These are phyloP conservation scores for Nissolia schottii DNA, from an alignment of 306 rosid genomes.

Conservation along the genomic window DNA sequence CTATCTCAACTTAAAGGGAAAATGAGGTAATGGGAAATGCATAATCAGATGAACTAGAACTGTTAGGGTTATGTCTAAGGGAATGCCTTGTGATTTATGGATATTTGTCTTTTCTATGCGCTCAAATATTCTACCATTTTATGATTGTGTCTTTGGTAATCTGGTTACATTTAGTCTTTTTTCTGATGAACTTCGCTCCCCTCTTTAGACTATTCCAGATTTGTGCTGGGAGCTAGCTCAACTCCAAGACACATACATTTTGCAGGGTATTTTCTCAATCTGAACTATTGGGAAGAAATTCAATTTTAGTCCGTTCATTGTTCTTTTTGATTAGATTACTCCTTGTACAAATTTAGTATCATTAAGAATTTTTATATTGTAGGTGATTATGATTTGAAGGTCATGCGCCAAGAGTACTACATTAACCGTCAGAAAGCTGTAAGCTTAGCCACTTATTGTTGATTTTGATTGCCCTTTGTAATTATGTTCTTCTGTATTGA, in stretches of 20 bases:
- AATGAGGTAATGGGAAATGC: background rate
- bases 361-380: slow-evolving; percentile 26
- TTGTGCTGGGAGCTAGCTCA: slow-evolving; percentile 98
- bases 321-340: background rate
- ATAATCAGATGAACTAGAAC: background rate
- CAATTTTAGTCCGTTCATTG: background rate
- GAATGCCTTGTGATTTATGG: background rate
- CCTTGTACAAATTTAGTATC: slow-evolving; percentile 8
- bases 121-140: background rate
- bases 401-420: slow-evolving; percentile 96
- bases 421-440: slow-evolving; percentile 87
- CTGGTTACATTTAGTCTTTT: background rate
- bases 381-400: slow-evolving; percentile 99
- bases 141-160: background rate
- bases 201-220: slow-evolving; percentile 75
- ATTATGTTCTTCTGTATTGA: slow-evolving; percentile 10
- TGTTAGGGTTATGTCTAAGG: background rate
- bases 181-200: slow-evolving; percentile 4
- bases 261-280: slow-evolving; percentile 57
- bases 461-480: background rate
- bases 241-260: slow-evolving; percentile 94
- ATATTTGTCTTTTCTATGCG: background rate
- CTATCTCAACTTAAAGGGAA: background rate
- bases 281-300: slow-evolving; percentile 14
- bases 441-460: slow-evolving; percentile 27